phyloP scores from a whole-genome alignment of 345 rosid species.

The Gossypium anomalum region DNA sequence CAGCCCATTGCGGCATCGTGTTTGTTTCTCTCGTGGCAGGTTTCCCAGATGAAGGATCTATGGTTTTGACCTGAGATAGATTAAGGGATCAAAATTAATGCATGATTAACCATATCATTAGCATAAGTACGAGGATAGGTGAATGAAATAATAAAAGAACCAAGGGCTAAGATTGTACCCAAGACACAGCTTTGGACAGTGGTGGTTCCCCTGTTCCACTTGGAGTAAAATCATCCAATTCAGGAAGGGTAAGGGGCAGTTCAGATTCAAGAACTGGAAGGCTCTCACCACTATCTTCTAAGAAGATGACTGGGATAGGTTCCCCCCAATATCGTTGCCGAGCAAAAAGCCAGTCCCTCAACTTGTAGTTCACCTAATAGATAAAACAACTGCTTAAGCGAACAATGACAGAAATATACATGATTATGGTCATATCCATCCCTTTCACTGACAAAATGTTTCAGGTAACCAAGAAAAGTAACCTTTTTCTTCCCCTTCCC shows the following conservation, averaged over 20 bases:
- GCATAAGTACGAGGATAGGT: neutral
- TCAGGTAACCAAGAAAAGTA: conserved; percentile 8
- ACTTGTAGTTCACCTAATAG: conserved; percentile 78
- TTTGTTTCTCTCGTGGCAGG: conserved; percentile 86
- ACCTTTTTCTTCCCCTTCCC: conserved; percentile 92
- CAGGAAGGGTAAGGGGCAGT: conserved; percentile 81
- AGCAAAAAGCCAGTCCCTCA: conserved; percentile 99
- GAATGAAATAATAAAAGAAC: neutral
- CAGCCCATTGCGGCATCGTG: conserved; percentile 99
- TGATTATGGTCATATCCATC: neutral
- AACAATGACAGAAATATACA: conserved; percentile 1
- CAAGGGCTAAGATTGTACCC: conserved; percentile 47
- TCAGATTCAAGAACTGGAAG: conserved; percentile 68
- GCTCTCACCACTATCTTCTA: conserved; percentile 61
- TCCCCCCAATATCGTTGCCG: conserved; percentile 99
- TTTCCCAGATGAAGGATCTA: conserved; percentile 63
- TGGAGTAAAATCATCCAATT: conserved; percentile 89
- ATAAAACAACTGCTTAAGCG: conserved; percentile 8
- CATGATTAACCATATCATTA: neutral
- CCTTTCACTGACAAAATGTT: neutral
- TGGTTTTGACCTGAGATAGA: conserved; percentile 53
- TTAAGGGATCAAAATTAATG: conserved; percentile 1
- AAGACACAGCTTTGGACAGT: conserved; percentile 66
- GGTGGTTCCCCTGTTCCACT: conserved; percentile 95
- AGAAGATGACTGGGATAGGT: conserved; percentile 81